A percentile compares a stretch with the other conserved stretches of the same genome.
Evolutionary conservation across 2,329 filamentous ascomycete genomes (phyloP).

Genomic region (Diaporthe citri): DNA sequence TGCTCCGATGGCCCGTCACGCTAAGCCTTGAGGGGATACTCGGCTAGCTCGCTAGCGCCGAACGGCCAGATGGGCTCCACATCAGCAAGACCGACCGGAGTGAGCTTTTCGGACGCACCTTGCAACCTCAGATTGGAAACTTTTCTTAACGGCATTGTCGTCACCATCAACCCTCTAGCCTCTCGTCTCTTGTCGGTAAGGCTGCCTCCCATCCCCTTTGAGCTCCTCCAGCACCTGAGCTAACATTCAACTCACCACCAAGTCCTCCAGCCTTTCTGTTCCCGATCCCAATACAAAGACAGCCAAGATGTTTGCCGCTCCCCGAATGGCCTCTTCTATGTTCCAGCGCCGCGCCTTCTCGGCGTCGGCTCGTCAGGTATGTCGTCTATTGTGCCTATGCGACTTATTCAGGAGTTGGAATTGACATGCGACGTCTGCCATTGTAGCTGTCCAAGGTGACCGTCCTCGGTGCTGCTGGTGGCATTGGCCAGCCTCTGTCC

Average conservation of each 20-base stretch:
- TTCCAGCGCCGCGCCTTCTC: conserved; percentile 86
- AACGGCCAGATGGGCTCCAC: conserved; percentile 30
- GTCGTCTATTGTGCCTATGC: conserved; percentile 29
- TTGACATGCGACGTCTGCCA: conserved; percentile 26
- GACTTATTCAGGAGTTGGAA: background rate
- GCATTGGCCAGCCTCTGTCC: conserved; percentile 98
- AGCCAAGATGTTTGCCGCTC: conserved; percentile 80
- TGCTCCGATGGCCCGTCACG: conserved; percentile 24
- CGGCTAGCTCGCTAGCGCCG: conserved; percentile 26
- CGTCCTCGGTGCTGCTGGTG: conserved; percentile 95
- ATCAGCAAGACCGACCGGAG: conserved; percentile 29
- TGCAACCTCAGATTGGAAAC: conserved; percentile 34
- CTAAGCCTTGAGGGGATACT: conserved; percentile 28
- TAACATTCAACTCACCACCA: background rate
- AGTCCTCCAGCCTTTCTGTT: conserved; percentile 14
- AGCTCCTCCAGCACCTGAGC: background rate
- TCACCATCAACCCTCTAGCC: conserved; percentile 17
- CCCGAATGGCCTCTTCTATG: conserved; percentile 71
- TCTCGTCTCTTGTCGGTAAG: conserved; percentile 6
- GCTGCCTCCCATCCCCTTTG: conserved; percentile 4
- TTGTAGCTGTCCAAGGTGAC: conserved; percentile 93
- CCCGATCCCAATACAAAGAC: conserved; percentile 9
- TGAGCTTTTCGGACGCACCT: conserved; percentile 32
- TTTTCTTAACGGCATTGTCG: conserved; percentile 30
- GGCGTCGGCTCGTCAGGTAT: conserved; percentile 81